Evolutionary conservation across 139 green algal species (phyloP).

Genomic region (Micromonas commoda): DNA sequence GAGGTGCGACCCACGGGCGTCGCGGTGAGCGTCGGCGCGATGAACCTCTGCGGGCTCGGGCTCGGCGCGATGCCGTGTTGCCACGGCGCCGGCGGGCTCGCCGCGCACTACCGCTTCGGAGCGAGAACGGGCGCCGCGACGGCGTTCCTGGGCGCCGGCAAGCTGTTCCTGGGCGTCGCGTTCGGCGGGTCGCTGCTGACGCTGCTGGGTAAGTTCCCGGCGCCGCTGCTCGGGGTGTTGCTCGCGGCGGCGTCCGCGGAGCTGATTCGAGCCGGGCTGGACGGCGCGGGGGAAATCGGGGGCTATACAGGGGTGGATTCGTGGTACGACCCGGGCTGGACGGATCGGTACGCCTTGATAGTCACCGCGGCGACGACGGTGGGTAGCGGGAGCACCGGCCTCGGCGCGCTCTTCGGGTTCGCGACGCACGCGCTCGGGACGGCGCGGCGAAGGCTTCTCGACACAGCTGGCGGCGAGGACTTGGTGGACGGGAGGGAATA

Average conservation of each 20-base stretch:
- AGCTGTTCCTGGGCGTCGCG: slow-evolving; percentile 48
- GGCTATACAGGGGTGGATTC: too few relatives aligned
- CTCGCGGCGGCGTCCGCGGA: neutral
- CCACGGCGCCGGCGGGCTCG: slow-evolving; percentile 67
- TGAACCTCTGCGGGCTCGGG: slow-evolving; percentile 68
- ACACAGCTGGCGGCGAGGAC: too few relatives aligned
- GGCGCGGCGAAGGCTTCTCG: neutral
- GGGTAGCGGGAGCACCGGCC: neutral
- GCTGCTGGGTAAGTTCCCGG: neutral
- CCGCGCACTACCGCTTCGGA: slow-evolving; percentile 62
- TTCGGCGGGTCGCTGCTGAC: neutral
- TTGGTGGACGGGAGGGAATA: too few relatives aligned
- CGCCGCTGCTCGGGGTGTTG: slow-evolving; percentile 4
- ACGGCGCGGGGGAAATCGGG: too few relatives aligned
- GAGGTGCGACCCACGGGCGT: slow-evolving; percentile 31
- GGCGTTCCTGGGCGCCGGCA: slow-evolving; percentile 60
- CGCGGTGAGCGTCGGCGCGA: slow-evolving; percentile 53
- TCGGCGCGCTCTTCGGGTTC: neutral
- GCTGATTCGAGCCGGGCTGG: neutral
- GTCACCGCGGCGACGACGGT: neutral
- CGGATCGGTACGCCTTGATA: neutral
- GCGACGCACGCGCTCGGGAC: neutral
- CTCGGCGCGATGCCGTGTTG: slow-evolving; percentile 71
- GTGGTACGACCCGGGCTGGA: neutral
- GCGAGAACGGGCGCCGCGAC: slow-evolving; percentile 55